Conservation (phyloP, 768 basidiomycete genomes). For the Trametes punicea region DNA sequence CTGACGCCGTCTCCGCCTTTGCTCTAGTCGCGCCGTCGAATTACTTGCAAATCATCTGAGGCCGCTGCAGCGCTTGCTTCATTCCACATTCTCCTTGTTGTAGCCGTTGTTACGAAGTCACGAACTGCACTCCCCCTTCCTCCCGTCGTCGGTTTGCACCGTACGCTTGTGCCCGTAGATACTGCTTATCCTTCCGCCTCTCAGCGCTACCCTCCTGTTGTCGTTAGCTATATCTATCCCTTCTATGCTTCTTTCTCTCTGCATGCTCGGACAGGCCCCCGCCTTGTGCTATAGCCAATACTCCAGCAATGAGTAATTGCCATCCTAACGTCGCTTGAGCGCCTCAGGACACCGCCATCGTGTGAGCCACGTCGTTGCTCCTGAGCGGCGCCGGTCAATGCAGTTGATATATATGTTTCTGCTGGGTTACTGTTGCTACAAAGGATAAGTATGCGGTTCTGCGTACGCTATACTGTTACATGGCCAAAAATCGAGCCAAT, state of each 20-base stretch:
- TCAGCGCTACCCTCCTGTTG: constrained; percentile 12
- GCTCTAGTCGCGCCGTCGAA: constrained; percentile 78
- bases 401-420: neutral
- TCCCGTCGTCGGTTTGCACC: constrained; percentile 1
- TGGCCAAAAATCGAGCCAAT: constrained; percentile 1
- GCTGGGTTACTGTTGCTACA: constrained; percentile 18
- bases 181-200: neutral
- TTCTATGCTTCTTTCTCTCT: neutral
- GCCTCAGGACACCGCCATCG: too few relatives aligned
- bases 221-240: constrained; percentile 17
- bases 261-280: constrained; percentile 11
- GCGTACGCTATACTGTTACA: constrained; percentile 10
- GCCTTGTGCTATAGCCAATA: constrained; percentile 12
- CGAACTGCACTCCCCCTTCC: constrained; percentile 9
- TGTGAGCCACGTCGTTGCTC: too few relatives aligned
- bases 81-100: constrained; percentile 4
- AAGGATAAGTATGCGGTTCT: constrained; percentile 4
- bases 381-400: neutral
- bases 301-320: constrained; percentile 8
- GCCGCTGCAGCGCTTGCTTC: constrained; percentile 1
- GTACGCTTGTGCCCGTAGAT: constrained; percentile 8
- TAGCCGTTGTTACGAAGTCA: constrained; percentile 26
- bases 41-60: constrained; percentile 69
- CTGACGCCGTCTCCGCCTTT: neutral
- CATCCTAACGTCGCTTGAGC: neutral